Conservation (phyloP, 495 filamentous ascomycete genomes). For the Trichodelitschia bisporula region DNA sequence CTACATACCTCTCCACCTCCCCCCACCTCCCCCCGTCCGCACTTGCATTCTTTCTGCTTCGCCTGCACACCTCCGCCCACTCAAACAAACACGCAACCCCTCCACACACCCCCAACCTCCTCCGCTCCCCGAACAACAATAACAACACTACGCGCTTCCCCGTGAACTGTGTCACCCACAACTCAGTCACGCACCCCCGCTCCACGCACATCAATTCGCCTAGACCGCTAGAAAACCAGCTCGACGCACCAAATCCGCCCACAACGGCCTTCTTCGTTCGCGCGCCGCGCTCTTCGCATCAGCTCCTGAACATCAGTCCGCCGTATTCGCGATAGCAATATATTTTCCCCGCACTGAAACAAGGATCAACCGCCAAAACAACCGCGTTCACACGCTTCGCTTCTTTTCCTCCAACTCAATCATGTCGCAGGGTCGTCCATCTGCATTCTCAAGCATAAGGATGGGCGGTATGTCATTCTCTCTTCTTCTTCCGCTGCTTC, state of each 20-base stretch:
- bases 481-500: neutral
- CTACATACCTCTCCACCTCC: neutral
- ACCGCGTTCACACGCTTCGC: no score
- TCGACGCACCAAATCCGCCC: no score
- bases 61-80: neutral
- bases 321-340: conserved; percentile 21
- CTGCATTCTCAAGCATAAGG: conserved; percentile 50
- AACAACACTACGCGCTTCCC: no score
- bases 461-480: conserved; percentile 46
- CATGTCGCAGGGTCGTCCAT: conserved; percentile 54
- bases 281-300: conserved; percentile 16
- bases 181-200: no score
- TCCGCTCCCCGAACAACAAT: conserved; percentile 8
- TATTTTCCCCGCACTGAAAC: no score
- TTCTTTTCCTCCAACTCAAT: no score
- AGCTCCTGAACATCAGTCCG: conserved; percentile 23
- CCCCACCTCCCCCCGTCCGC: neutral
- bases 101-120: conserved; percentile 8
- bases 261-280: conserved; percentile 25
- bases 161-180: no score
- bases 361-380: no score
- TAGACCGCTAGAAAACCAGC: no score
- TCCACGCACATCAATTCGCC: no score
- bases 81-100: neutral
- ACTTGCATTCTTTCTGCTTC: neutral